phyloP scores from a whole-genome alignment of 2,329 filamentous ascomycete genomes.

The Monosporascus sp. region DNA sequence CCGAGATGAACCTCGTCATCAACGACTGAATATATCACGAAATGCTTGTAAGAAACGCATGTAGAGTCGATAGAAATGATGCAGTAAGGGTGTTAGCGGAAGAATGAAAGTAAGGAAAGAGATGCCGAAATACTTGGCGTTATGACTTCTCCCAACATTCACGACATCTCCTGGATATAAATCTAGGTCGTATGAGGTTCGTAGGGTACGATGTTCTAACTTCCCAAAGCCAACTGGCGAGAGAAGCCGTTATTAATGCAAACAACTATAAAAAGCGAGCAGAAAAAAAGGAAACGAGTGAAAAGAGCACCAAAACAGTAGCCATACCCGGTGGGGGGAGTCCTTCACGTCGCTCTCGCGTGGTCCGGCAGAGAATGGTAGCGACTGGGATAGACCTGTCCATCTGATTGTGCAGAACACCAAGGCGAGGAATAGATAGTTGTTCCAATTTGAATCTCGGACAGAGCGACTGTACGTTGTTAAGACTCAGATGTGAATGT shows the following conservation, averaged over 20 bases:
- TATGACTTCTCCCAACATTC: conserved; percentile 11
- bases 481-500: no score
- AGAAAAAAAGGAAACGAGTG: no score
- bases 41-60: conserved; percentile 47
- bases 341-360: no score
- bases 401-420: no score
- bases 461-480: no score
- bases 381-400: no score
- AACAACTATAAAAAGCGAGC: no score
- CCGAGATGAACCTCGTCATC: conserved; percentile 37
- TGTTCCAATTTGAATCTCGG: no score
- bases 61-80: conserved; percentile 35
- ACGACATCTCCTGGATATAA: conserved; percentile 10
- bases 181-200: conserved; percentile 9
- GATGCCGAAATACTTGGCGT: conserved; percentile 12
- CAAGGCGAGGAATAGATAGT: no score
- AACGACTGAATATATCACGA: conserved; percentile 50
- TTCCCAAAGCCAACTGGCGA: conserved; percentile 1
- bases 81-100: conserved; percentile 19
- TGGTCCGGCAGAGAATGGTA: no score
- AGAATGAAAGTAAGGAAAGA: not conserved
- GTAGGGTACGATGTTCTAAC: conserved; percentile 1
- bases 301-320: no score
- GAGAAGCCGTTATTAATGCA: conserved; percentile 1
- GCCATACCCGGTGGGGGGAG: no score